These are phyloP conservation scores for Gnomoniopsis sp. DNA, from an alignment of 2,329 filamentous ascomycete genomes.

Conservation along the genomic window DNA sequence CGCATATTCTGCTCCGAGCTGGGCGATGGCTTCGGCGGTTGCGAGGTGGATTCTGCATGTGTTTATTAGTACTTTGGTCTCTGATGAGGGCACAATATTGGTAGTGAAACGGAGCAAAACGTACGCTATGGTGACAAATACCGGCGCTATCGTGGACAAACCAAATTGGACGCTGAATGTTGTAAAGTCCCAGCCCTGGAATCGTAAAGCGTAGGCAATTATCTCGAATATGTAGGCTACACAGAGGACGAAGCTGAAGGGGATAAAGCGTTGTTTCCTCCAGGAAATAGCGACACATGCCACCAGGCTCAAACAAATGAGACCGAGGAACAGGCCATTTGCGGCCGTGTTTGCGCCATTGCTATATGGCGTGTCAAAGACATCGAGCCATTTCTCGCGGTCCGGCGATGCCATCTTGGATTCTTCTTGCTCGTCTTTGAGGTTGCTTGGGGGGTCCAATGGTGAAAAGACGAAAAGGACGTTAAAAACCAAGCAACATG, in stretches of 20 bases:
- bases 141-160: slow-evolving; percentile 25
- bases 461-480: not conserved
- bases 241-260: slow-evolving; percentile 10
- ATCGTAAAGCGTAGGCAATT: slow-evolving; percentile 6
- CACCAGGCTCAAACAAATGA: slow-evolving; percentile 8
- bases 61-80: not conserved
- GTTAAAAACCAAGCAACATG: not conserved
- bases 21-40: slow-evolving; percentile 23
- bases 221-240: slow-evolving; percentile 13
- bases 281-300: slow-evolving; percentile 8
- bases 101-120: not conserved
- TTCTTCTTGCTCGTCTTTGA: not conserved
- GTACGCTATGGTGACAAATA: slow-evolving; percentile 26
- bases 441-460: not conserved
- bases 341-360: slow-evolving; percentile 2
- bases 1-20: slow-evolving; percentile 28
- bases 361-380: slow-evolving; percentile 16
- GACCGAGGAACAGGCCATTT: slow-evolving; percentile 10
- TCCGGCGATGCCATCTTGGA: not conserved
- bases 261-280: slow-evolving; percentile 11
- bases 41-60: slow-evolving; percentile 26
- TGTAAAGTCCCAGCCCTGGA: slow-evolving; percentile 10
- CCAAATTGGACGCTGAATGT: slow-evolving; percentile 10
- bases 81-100: not conserved
- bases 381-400: slow-evolving; percentile 7